Conservation (phyloP, 805 yeast species). For the Yueomyces sp. region DNA sequence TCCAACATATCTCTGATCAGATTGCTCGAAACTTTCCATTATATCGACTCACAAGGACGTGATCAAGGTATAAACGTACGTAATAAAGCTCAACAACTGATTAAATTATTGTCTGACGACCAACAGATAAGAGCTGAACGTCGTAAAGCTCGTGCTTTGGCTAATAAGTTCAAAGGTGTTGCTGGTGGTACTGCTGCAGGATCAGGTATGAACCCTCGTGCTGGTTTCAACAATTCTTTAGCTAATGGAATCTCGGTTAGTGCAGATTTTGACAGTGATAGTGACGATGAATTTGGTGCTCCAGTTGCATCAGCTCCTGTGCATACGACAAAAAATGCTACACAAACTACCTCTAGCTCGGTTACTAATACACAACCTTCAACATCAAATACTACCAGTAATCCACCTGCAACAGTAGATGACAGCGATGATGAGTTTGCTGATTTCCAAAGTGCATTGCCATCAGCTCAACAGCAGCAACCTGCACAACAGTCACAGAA, state of each 20-base stretch:
- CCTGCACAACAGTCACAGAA: no score
- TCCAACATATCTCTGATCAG: conserved; percentile 67
- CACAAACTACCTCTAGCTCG: neutral
- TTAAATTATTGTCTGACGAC: conserved; percentile 64
- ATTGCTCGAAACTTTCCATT: conserved; percentile 87
- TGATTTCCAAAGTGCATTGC: conserved; percentile 63
- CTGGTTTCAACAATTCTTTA: conserved; percentile 15
- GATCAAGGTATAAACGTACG: conserved; percentile 96
- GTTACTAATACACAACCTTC: conserved; percentile 3
- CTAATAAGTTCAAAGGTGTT: conserved; percentile 73
- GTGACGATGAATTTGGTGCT: conserved; percentile 44
- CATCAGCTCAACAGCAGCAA: conserved; percentile 19
- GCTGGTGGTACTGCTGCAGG: conserved; percentile 41
- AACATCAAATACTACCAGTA: conserved; percentile 23
- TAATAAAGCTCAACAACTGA: conserved; percentile 71
- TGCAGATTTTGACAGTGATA: conserved; percentile 33
- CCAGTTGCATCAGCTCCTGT: conserved; percentile 42
- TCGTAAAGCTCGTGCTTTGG: conserved; percentile 76
- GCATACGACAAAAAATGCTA: neutral
- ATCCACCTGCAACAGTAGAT: conserved; percentile 16
- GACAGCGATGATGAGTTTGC: conserved; percentile 68
- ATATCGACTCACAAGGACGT: conserved; percentile 82
- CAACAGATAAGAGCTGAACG: conserved; percentile 66
- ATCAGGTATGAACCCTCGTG: conserved; percentile 15
- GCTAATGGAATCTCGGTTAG: conserved; percentile 22